A percentile compares a stretch with the other conserved stretches of the same genome.
Evolutionary conservation across 2,329 filamentous ascomycete genomes (phyloP).

Genomic region (Diaporthe vaccinii): DNA sequence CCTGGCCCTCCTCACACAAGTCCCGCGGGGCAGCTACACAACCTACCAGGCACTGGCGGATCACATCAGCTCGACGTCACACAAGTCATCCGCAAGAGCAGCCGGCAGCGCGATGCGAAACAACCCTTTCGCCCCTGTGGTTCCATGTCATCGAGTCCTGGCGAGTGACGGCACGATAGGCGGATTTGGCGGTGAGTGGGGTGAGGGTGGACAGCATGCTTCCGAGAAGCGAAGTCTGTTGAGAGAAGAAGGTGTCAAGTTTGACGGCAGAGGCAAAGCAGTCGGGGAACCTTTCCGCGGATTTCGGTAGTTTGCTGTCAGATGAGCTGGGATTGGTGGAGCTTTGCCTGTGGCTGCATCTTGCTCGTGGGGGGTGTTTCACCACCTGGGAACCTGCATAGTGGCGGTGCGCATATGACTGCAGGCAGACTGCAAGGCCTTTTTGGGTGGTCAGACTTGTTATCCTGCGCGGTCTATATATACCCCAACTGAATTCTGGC

Average conservation of each 20-base stretch:
- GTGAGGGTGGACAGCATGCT: constrained; percentile 10
- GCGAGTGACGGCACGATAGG: constrained; percentile 13
- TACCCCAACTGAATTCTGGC: neutral
- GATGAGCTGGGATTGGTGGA: constrained; percentile 21
- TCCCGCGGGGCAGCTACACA: neutral
- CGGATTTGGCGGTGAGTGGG: constrained; percentile 5
- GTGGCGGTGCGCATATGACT: neutral
- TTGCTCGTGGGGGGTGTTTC: constrained; percentile 12
- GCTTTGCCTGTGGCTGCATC: neutral
- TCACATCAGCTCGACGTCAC: constrained; percentile 1
- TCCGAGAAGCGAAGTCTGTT: constrained; percentile 4
- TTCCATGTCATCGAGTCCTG: constrained; percentile 11
- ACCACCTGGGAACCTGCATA: neutral
- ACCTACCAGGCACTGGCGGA: constrained; percentile 10
- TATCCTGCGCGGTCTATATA: neutral
- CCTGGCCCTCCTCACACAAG: neutral
- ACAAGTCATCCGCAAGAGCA: constrained; percentile 4
- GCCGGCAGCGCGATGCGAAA: constrained; percentile 25
- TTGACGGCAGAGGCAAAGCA: constrained; percentile 13
- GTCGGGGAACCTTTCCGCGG: neutral
- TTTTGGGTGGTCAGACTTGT: constrained; percentile 7
- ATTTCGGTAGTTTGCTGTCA: neutral
- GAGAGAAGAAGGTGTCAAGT: constrained; percentile 11
- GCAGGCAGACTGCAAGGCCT: constrained; percentile 5
- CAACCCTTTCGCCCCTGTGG: neutral